A percentile compares a stretch with the other conserved stretches of the same genome.
These are phyloP conservation scores for Aureobasidium vineae DNA, from an alignment of 2,329 filamentous ascomycete genomes.

Conservation along the genomic window DNA sequence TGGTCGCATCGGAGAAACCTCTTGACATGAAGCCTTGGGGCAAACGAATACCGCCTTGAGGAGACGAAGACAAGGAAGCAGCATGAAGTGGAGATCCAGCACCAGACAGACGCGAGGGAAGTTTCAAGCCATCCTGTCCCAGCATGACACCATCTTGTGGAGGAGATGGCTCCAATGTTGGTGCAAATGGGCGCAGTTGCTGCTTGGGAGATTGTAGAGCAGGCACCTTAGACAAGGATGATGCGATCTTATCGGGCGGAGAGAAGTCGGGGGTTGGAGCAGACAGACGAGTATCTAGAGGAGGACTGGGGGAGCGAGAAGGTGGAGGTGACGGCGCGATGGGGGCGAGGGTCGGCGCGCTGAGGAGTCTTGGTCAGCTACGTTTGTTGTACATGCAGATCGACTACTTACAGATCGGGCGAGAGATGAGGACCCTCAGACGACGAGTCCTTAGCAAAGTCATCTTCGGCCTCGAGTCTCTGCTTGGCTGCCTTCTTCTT, in stretches of 20 bases:
- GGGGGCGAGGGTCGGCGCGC: conserved; percentile 21
- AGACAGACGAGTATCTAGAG: background rate
- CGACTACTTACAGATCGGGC: conserved; percentile 27
- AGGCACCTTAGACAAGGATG: background rate
- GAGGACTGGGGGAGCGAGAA: conserved; percentile 17
- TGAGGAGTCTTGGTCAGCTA: background rate
- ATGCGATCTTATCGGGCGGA: background rate
- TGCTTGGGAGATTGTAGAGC: background rate
- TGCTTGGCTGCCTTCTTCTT: conserved; percentile 29
- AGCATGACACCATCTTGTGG: conserved; percentile 26
- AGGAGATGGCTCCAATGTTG: conserved; percentile 20
- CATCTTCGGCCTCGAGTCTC: conserved; percentile 24
- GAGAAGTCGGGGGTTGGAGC: background rate
- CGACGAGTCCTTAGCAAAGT: conserved; percentile 25
- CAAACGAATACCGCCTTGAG: conserved; percentile 24
- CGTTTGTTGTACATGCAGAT: background rate
- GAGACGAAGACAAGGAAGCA: conserved; percentile 23
- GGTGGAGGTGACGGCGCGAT: conserved; percentile 23
- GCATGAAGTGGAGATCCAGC: conserved; percentile 13
- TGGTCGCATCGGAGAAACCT: conserved; percentile 6
- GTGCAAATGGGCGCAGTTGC: conserved; percentile 1
- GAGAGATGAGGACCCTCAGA: conserved; percentile 26
- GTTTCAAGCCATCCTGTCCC: background rate
- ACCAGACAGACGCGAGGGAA: conserved; percentile 7
- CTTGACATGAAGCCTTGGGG: conserved; percentile 16